Evolutionary conservation across 768 basidiomycete species (phyloP).

Genomic region (Suillus variegatus): DNA sequence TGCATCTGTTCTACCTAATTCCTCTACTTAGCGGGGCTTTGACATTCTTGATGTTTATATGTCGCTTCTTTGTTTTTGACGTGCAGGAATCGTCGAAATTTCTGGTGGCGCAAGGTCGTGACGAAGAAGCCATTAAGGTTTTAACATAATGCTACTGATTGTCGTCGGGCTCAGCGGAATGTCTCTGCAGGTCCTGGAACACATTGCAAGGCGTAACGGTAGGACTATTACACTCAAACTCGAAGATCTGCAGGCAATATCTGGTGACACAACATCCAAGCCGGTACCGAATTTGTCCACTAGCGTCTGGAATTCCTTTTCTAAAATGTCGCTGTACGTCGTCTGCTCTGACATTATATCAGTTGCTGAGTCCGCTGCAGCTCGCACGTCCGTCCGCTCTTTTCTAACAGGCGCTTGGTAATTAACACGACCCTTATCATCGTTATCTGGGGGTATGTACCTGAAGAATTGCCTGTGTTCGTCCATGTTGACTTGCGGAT

Average conservation of each 20-base stretch:
- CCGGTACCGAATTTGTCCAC: slow-evolving; percentile 20
- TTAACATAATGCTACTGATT: neutral
- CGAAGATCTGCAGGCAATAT: slow-evolving; percentile 41
- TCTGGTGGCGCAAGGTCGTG: slow-evolving; percentile 55
- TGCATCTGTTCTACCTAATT: slow-evolving; percentile 6
- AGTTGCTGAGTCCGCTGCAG: slow-evolving; percentile 22
- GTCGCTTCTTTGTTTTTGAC: slow-evolving; percentile 57
- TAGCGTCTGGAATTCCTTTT: slow-evolving; percentile 36
- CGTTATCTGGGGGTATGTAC: slow-evolving; percentile 49
- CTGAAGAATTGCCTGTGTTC: neutral
- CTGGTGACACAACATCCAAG: slow-evolving; percentile 18
- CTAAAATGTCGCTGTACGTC: slow-evolving; percentile 42
- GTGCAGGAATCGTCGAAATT: slow-evolving; percentile 66
- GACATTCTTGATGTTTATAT: slow-evolving; percentile 53
- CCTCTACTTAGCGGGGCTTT: slow-evolving; percentile 39
- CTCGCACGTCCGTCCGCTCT: slow-evolving; percentile 52
- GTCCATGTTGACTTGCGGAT: slow-evolving; percentile 1
- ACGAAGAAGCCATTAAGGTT: slow-evolving; percentile 54
- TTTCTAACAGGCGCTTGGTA: slow-evolving; percentile 44
- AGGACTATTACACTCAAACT: slow-evolving; percentile 45
- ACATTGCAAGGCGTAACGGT: slow-evolving; percentile 50
- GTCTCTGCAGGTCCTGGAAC: slow-evolving; percentile 42
- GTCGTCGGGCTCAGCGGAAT: neutral
- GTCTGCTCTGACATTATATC: neutral
- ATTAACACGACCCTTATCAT: slow-evolving; percentile 50